phyloP scores from a whole-genome alignment of 2,329 filamentous ascomycete species.

The Teratosphaeriaceae sp. region DNA sequence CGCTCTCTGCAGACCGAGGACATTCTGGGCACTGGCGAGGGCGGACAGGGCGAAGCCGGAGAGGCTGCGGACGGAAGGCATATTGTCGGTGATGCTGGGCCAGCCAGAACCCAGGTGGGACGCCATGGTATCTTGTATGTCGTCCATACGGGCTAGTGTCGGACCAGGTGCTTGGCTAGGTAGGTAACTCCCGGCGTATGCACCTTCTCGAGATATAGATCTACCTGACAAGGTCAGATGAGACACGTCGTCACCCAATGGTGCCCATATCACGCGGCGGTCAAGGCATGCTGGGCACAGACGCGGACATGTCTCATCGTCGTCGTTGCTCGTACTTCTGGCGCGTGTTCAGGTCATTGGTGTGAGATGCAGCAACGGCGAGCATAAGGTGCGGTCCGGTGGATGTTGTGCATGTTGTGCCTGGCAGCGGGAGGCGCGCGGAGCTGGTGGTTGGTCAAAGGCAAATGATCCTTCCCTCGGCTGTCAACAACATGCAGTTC shows the following conservation, averaged over 20 bases:
- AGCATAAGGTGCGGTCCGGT: neutral
- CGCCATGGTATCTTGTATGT: slow-evolving; percentile 4
- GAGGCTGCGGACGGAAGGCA: slow-evolving; percentile 24
- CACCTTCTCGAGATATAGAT: neutral
- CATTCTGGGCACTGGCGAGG: slow-evolving; percentile 20
- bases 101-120: neutral
- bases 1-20: slow-evolving; percentile 18
- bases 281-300: neutral
- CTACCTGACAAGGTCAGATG: neutral
- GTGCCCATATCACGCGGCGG: neutral
- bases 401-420: neutral
- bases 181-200: neutral
- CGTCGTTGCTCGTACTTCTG: neutral
- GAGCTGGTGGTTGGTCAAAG: neutral
- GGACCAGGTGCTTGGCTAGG: too few relatives aligned
- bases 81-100: slow-evolving; percentile 10
- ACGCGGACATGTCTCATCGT: neutral
- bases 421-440: neutral
- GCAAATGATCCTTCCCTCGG: neutral
- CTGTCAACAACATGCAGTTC: too few relatives aligned
- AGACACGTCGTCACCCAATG: neutral
- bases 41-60: slow-evolving; percentile 23
- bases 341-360: neutral
- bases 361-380: neutral
- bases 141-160: neutral